Conservation (phyloP, 2,329 filamentous ascomycete species). For the Neofusicoccum ribis region DNA sequence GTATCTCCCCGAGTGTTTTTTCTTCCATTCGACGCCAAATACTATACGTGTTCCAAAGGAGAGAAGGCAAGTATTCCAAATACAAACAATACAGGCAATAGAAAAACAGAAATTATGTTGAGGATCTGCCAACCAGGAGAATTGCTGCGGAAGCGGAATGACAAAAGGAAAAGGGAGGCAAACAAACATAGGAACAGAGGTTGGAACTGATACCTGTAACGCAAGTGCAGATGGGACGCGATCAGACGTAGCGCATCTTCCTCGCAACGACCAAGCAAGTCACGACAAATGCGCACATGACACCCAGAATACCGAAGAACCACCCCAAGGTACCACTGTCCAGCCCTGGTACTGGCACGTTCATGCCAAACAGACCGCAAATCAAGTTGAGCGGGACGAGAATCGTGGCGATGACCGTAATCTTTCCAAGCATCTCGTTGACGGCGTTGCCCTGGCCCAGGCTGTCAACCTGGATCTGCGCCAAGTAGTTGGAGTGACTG, state of each 20-base stretch:
- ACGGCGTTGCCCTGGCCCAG: constrained; percentile 84
- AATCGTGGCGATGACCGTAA: constrained; percentile 90
- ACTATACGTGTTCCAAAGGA: background rate
- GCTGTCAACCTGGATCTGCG: constrained; percentile 89
- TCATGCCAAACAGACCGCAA: constrained; percentile 86
- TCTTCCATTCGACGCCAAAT: background rate
- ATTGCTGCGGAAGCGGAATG: background rate
- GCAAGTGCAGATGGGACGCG: background rate
- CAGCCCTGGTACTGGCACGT: constrained; percentile 66
- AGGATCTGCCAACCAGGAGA: background rate
- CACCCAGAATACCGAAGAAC: constrained; percentile 63
- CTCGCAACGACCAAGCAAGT: constrained; percentile 43
- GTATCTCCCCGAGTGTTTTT: background rate
- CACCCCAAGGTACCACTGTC: constrained; percentile 45
- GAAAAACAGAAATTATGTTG: background rate
- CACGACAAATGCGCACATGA: constrained; percentile 50
- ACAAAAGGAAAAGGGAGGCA: background rate
- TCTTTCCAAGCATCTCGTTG: constrained; percentile 89
- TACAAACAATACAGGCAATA: background rate
- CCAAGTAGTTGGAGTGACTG: constrained; percentile 93
- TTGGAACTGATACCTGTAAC: background rate
- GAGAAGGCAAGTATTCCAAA: background rate
- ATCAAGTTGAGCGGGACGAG: constrained; percentile 95
- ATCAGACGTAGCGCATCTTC: constrained; percentile 37
- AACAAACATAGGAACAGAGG: background rate